A percentile compares a stretch with the other conserved stretches of the same genome.
Conservation (phyloP, 805 yeast species). For the Starmerella stigmatis region DNA sequence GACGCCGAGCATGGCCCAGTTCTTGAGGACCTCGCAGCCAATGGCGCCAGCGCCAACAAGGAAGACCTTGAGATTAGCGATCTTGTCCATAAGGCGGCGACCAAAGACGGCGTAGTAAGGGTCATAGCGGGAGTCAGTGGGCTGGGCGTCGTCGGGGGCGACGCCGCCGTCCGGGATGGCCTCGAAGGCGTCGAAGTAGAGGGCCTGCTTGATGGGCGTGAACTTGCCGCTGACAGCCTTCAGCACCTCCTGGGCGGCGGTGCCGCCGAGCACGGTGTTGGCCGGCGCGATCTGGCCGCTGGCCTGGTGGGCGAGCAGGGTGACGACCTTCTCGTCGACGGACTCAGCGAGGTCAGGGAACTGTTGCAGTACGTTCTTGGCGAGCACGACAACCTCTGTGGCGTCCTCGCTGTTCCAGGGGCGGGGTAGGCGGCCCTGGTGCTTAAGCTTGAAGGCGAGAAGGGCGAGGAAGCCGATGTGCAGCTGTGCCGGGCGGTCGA, state of each 20-base stretch:
- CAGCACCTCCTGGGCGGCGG: conserved; percentile 91
- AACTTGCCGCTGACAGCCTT: conserved; percentile 94
- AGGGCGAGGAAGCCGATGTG: conserved; percentile 90
- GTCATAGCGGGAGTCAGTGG: conserved; percentile 77
- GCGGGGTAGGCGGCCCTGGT: conserved; percentile 60
- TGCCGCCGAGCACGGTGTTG: conserved; percentile 84
- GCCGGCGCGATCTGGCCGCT: conserved; percentile 86
- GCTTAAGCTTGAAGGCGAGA: conserved; percentile 54
- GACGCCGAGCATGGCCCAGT: conserved; percentile 94
- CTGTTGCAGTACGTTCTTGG: conserved; percentile 48
- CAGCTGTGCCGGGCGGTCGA: conserved; percentile 81
- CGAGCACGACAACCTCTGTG: conserved; percentile 47
- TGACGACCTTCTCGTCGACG: conserved; percentile 54
- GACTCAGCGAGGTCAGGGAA: conserved; percentile 48
- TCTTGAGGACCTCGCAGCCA: conserved; percentile 97
- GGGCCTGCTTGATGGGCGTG: conserved; percentile 81
- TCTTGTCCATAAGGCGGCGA: conserved; percentile 53
- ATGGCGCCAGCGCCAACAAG: conserved; percentile 98
- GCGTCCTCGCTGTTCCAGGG: conserved; percentile 72
- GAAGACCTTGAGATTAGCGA: conserved; percentile 72
- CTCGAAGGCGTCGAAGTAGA: conserved; percentile 90
- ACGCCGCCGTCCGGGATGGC: conserved; percentile 47
- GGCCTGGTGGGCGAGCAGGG: conserved; percentile 71
- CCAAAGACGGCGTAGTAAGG: conserved; percentile 95
- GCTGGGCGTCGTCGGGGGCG: conserved; percentile 58